Conservation (phyloP, 163 green algal genomes). For the Volvox carteri region DNA sequence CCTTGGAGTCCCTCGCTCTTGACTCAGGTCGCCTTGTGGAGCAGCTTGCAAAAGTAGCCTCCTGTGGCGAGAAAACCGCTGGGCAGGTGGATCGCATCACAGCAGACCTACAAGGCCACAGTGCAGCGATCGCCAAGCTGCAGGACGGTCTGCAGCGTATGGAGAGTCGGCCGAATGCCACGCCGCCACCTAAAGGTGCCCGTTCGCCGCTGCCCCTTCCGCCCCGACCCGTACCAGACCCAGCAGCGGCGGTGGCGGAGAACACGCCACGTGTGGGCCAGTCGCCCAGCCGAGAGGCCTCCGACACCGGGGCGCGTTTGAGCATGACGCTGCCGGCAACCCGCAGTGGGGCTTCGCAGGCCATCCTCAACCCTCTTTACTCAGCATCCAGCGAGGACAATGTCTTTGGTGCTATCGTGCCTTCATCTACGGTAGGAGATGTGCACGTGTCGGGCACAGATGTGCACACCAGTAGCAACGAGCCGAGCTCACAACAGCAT, state of each 20-base stretch:
- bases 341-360: neutral
- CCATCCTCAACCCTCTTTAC: constrained; percentile 51
- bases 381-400: constrained; percentile 21
- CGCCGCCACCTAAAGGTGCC: neutral
- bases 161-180: neutral
- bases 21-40: constrained; percentile 49
- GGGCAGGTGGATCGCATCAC: neutral
- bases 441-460: neutral
- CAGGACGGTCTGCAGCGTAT: constrained; percentile 7
- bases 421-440: neutral
- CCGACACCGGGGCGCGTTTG: neutral
- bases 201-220: neutral
- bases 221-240: neutral
- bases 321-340: constrained; percentile 1
- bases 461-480: neutral
- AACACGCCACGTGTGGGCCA: neutral
- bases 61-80: neutral
- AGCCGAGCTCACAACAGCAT: neutral
- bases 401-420: neutral
- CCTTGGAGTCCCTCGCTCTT: constrained; percentile 3
- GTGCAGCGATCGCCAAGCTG: neutral
- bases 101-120: neutral
- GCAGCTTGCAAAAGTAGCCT: constrained; percentile 21
- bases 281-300: neutral
- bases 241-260: neutral